Evolutionary conservation across 192 early-diverging fungal species (phyloP).

Genomic region (Podochytrium sp.): DNA sequence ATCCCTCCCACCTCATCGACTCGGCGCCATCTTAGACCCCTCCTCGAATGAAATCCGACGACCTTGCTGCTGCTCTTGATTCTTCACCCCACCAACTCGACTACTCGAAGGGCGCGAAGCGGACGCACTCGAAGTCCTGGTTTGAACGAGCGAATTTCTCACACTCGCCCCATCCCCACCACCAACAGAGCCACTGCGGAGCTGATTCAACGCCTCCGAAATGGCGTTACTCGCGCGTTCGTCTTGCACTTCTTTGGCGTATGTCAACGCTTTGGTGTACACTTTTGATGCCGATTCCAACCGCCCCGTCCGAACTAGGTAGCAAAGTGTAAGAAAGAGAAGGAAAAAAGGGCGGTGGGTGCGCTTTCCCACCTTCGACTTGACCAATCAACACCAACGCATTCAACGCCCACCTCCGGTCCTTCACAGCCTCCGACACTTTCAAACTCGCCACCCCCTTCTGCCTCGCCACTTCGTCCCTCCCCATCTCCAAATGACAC

Average conservation of each 20-base stretch:
- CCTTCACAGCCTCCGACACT: slow-evolving; percentile 15
- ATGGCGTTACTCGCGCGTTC: slow-evolving; percentile 8
- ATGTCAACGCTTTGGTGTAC: slow-evolving; percentile 17
- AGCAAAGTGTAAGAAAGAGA: not conserved
- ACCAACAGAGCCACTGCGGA: too few relatives aligned
- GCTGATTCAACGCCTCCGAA: slow-evolving; percentile 9
- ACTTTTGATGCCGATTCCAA: not conserved
- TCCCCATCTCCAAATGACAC: slow-evolving; percentile 32
- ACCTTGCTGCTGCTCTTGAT: not conserved
- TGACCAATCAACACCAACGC: slow-evolving; percentile 33
- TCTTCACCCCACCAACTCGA: too few relatives aligned
- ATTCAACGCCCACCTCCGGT: slow-evolving; percentile 32
- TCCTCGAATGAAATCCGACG: not conserved
- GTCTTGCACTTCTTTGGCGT: slow-evolving; percentile 27
- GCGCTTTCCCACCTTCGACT: slow-evolving; percentile 18
- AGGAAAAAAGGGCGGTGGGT: not conserved
- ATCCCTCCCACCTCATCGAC: not conserved
- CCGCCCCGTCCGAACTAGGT: not conserved
- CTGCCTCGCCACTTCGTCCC: slow-evolving; percentile 10
- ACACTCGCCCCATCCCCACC: not conserved
- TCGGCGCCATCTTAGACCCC: not conserved
- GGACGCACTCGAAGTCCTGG: not conserved
- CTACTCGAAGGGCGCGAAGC: not conserved
- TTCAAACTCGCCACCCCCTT: slow-evolving; percentile 9
- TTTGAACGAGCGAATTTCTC: not conserved